Evolutionary conservation across 768 basidiomycete genomes (phyloP).

Genomic region (Peribolospora kevripleyi): DNA sequence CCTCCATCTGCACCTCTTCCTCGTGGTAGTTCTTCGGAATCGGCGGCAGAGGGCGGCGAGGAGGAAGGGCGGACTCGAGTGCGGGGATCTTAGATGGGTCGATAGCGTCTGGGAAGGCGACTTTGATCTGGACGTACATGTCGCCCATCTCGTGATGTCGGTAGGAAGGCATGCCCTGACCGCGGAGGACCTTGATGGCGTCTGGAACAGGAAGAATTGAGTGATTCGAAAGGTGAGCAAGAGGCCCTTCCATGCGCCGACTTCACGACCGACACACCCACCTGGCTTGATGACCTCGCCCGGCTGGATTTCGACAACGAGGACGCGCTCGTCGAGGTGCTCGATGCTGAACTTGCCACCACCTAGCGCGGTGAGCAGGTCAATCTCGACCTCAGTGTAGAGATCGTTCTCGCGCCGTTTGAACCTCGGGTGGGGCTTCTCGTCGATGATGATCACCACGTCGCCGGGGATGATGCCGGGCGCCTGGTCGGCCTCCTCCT

Average conservation of each 20-base stretch:
- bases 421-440: conserved; percentile 73
- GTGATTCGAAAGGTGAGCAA: conserved; percentile 1
- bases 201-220: conserved; percentile 25
- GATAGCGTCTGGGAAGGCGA: conserved; percentile 71
- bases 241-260: not conserved
- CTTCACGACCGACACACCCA: conserved; percentile 22
- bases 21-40: conserved; percentile 41
- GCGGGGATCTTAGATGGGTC: conserved; percentile 38
- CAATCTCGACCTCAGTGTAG: conserved; percentile 62
- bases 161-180: conserved; percentile 96
- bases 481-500: conserved; percentile 77
- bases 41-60: conserved; percentile 35
- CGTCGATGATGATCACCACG: conserved; percentile 78
- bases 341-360: conserved; percentile 74
- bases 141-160: conserved; percentile 93
- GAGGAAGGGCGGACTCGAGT: conserved; percentile 65
- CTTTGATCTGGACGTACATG: conserved; percentile 60
- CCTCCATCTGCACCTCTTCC: conserved; percentile 65
- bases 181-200: conserved; percentile 66
- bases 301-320: conserved; percentile 54
- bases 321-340: conserved; percentile 77
- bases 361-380: conserved; percentile 73
- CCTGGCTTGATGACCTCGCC: conserved; percentile 87
- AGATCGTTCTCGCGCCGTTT: conserved; percentile 72
- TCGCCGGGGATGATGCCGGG: conserved; percentile 77